Evolutionary conservation across 495 filamentous ascomycete genomes (phyloP).

Genomic region (Parmelia sp.): DNA sequence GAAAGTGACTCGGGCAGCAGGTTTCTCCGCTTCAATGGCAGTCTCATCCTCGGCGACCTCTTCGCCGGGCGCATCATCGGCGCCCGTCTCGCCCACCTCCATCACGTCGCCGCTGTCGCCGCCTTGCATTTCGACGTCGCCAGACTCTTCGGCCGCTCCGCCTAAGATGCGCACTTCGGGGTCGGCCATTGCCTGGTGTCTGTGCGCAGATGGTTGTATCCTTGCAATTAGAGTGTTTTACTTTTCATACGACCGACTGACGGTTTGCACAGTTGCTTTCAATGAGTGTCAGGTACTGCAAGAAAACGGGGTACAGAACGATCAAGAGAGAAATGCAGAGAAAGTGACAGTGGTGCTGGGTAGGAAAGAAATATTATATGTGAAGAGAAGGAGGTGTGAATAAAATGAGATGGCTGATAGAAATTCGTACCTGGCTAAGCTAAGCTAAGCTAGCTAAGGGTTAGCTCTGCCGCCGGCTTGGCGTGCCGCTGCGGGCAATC

Average conservation of each 20-base stretch:
- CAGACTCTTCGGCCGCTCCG: conserved; percentile 5
- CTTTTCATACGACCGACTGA: not conserved
- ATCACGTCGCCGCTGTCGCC: conserved; percentile 19
- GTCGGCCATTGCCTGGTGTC: conserved; percentile 21
- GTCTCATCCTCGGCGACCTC: conserved; percentile 18
- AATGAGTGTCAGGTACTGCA: not conserved
- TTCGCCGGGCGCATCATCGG: conserved; percentile 18
- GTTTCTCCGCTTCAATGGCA: conserved; percentile 5
- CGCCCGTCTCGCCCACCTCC: conserved; percentile 23
- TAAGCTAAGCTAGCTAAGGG: not conserved
- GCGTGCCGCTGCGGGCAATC: conserved; percentile 12
- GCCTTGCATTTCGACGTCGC: conserved; percentile 26
- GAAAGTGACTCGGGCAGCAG: conserved; percentile 20
- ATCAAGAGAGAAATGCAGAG: not conserved
- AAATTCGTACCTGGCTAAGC: conserved; percentile 12
- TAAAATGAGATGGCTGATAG: not conserved
- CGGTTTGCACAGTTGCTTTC: not conserved
- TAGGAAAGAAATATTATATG: not conserved
- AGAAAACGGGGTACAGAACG: not conserved
- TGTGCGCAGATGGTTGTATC: not conserved
- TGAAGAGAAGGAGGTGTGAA: not conserved
- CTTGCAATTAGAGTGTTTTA: not conserved
- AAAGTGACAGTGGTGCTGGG: conserved; percentile 2
- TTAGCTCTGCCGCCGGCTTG: conserved; percentile 9
- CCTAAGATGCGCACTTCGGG: conserved; percentile 24